Conservation (phyloP, 345 rosid species). For the Lagerstroemia speciosa region DNA sequence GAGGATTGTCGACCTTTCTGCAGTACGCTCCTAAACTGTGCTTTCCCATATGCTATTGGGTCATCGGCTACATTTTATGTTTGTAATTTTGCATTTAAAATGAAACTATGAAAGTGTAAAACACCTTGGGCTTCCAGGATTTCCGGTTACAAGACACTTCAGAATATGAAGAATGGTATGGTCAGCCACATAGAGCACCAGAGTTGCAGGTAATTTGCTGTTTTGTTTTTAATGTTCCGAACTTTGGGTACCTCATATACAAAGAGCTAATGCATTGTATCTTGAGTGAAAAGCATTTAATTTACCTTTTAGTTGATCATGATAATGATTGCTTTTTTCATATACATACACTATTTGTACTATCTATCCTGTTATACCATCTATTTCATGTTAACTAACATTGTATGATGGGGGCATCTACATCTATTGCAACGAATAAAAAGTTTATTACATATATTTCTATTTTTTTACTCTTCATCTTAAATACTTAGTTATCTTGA, state of each 20-base stretch:
- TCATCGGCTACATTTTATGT: not conserved
- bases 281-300: not conserved
- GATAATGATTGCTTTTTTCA: not conserved
- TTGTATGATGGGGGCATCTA: not conserved
- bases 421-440: not conserved
- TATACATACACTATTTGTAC: not conserved
- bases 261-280: not conserved
- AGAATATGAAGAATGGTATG: constrained; percentile 96
- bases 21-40: constrained; percentile 35
- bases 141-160: constrained; percentile 61
- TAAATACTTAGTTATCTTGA: constrained; percentile 9
- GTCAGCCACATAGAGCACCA: constrained; percentile 81
- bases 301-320: not conserved
- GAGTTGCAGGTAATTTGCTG: constrained; percentile 55
- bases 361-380: not conserved
- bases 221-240: not conserved
- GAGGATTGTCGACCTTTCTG: constrained; percentile 94
- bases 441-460: not conserved
- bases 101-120: not conserved
- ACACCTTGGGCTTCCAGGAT: constrained; percentile 10
- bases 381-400: not conserved
- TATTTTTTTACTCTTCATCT: not conserved
- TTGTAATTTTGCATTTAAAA: not conserved
- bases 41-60: not conserved
- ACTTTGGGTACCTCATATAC: not conserved